phyloP scores from a whole-genome alignment of 192 early-diverging fungal genomes.

The Ambispora gerdemannii region DNA sequence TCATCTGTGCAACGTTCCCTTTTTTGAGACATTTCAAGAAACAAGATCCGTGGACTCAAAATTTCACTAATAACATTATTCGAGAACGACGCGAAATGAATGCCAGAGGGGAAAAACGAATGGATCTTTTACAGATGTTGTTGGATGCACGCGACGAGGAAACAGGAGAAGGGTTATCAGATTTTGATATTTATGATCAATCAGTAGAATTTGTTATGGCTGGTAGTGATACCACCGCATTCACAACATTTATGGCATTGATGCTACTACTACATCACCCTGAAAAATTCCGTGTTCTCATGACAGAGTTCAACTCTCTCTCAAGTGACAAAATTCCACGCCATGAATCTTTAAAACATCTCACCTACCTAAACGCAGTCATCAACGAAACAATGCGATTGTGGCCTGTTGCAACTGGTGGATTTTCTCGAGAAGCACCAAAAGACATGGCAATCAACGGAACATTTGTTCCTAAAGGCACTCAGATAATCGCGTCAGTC shows the following conservation, averaged over 20 bases:
- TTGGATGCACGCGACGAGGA: conserved; percentile 38
- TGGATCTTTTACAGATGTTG: conserved; percentile 48
- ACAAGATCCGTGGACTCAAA: conserved; percentile 17
- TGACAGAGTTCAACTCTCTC: conserved; percentile 33
- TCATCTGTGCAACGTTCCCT: conserved; percentile 28
- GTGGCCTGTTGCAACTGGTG: conserved; percentile 39
- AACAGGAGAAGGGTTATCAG: conserved; percentile 37
- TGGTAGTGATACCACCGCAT: conserved; percentile 42
- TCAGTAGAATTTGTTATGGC: conserved; percentile 34
- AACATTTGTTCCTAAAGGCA: conserved; percentile 44
- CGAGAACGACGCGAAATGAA: conserved; percentile 9
- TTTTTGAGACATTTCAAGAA: conserved; percentile 11
- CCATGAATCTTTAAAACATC: conserved; percentile 41
- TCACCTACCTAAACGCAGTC: conserved; percentile 51
- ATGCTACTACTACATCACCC: conserved; percentile 37
- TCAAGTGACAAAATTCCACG: conserved; percentile 7
- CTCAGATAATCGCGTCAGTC: conserved; percentile 30
- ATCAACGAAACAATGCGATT: conserved; percentile 53
- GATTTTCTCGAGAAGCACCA: conserved; percentile 37
- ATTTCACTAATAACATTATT: conserved; percentile 13
- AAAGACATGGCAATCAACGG: conserved; percentile 45
- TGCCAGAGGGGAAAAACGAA: conserved; percentile 19
- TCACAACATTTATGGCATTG: conserved; percentile 36
- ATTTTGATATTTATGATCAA: conserved; percentile 42
- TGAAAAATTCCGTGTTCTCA: conserved; percentile 31